Conservation (phyloP, 768 basidiomycete species). For the Termitomyces sp. region DNA sequence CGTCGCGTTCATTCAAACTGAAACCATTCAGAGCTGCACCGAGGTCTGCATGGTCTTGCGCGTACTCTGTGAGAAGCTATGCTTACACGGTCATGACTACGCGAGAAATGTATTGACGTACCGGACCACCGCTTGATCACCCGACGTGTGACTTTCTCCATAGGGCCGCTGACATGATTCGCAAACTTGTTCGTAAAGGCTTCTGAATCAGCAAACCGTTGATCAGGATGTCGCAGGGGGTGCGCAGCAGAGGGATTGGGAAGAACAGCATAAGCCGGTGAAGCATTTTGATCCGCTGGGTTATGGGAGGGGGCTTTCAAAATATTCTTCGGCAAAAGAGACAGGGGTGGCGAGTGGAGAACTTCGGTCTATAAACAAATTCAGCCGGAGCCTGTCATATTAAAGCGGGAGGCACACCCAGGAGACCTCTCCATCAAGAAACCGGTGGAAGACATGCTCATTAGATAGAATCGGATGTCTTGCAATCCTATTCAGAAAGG, state of each 20-base stretch:
- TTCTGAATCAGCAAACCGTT: conserved; percentile 94
- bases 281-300: conserved; percentile 74
- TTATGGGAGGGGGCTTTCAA: conserved; percentile 94
- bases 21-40: conserved; percentile 92
- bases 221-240: conserved; percentile 88
- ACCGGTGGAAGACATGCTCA: conserved; percentile 94
- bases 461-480: conserved; percentile 93
- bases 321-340: conserved; percentile 90
- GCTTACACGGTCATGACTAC: not conserved
- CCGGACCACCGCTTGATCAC: conserved; percentile 94
- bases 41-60: conserved; percentile 85
- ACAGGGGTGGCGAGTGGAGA: conserved; percentile 86
- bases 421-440: conserved; percentile 92
- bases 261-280: conserved; percentile 74
- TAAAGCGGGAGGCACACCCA: conserved; percentile 56
- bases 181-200: conserved; percentile 95
- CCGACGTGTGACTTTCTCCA: conserved; percentile 95
- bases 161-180: conserved; percentile 81
- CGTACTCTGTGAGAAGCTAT: conserved; percentile 45
- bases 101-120: conserved; percentile 26
- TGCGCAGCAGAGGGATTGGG: conserved; percentile 88
- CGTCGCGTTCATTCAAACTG: conserved; percentile 77
- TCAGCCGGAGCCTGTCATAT: not conserved
- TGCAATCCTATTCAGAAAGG: conserved; percentile 86
- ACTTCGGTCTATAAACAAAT: conserved; percentile 67